Conservation (phyloP, 2,329 filamentous ascomycete species). For the Ophiostoma australiae region DNA sequence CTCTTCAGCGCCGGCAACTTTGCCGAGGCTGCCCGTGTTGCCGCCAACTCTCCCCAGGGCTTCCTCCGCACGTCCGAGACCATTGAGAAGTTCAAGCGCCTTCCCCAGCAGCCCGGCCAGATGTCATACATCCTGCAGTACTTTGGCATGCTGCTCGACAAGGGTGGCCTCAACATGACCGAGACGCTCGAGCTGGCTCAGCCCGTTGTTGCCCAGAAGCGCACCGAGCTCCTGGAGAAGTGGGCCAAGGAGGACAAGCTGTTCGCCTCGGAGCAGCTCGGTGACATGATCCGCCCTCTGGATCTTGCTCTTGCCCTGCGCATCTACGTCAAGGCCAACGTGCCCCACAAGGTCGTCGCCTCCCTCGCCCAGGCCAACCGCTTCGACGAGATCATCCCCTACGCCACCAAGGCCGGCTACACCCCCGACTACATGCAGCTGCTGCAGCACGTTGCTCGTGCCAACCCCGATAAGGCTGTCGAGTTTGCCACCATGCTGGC, state of each 20-base stretch:
- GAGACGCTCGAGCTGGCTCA: constrained; percentile 92
- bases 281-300: constrained; percentile 85
- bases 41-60: constrained; percentile 90
- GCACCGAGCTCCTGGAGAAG: constrained; percentile 94
- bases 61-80: constrained; percentile 93
- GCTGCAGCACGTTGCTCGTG: constrained; percentile 84
- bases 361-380: constrained; percentile 92
- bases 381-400: constrained; percentile 94
- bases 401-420: constrained; percentile 78
- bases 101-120: constrained; percentile 74
- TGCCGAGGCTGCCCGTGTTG: constrained; percentile 86
- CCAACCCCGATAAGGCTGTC: constrained; percentile 87
- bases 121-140: constrained; percentile 95
- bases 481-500: constrained; percentile 93
- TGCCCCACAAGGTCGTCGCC: constrained; percentile 89
- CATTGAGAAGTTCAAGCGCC: constrained; percentile 89
- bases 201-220: constrained; percentile 86
- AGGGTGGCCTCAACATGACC: constrained; percentile 85
- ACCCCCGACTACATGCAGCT: constrained; percentile 92
- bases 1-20: constrained; percentile 76
- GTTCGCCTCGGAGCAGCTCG: constrained; percentile 91
- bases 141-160: constrained; percentile 94
- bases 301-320: constrained; percentile 81
- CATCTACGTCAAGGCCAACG: constrained; percentile 87
- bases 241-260: constrained; percentile 97